Evolutionary conservation across 225 moss, liverwort and hornwort genomes (phyloP).

Genomic region (Pseudisothecium myosuroides): DNA sequence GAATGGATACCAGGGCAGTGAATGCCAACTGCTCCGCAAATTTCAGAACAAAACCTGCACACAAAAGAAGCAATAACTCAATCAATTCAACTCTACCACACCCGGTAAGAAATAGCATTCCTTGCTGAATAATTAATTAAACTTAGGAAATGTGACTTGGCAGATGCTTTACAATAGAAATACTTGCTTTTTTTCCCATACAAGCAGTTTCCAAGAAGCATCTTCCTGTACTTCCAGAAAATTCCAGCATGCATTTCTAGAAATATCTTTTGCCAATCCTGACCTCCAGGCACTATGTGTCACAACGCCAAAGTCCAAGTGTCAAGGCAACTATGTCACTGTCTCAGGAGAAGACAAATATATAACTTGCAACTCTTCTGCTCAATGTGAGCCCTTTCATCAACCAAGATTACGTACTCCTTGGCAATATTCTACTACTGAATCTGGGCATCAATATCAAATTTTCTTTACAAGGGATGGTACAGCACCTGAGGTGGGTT

Average conservation of each 20-base stretch:
- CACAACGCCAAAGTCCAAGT: not conserved
- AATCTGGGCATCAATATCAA: not conserved
- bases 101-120: too few species aligned
- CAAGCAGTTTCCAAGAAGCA: too few species aligned
- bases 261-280: not conserved
- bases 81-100: not conserved
- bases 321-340: too few species aligned
- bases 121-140: not conserved
- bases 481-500: not conserved
- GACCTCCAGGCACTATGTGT: not conserved
- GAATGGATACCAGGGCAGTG: not conserved
- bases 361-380: not conserved
- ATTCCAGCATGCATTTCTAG: not conserved
- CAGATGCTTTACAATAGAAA: not conserved
- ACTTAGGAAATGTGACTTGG: not conserved
- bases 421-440: not conserved
- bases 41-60: not conserved
- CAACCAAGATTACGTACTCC: not conserved
- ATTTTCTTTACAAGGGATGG: not conserved
- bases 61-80: not conserved
- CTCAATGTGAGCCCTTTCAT: not conserved
- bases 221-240: not conserved
- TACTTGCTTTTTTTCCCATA: too few species aligned
- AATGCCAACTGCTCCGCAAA: not conserved
- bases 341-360: not conserved